phyloP scores from a whole-genome alignment of 1,139 yeast species.

The Kodamaea anthophila region DNA sequence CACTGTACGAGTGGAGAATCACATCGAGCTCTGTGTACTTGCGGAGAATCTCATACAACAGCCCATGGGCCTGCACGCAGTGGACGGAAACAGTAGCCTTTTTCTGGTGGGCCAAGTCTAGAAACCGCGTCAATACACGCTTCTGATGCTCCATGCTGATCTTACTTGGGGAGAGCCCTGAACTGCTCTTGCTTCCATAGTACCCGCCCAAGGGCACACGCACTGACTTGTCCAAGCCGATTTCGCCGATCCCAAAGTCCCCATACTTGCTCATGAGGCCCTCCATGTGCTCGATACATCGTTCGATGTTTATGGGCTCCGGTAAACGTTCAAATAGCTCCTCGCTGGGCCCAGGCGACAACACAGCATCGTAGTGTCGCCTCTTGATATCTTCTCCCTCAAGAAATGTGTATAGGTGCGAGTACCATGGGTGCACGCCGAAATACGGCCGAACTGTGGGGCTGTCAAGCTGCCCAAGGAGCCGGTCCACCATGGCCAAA shows the following conservation, averaged over 20 bases:
- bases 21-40: constrained; percentile 26
- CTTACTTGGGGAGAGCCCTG: constrained; percentile 6
- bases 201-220: constrained; percentile 60
- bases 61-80: constrained; percentile 74
- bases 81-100: constrained; percentile 65
- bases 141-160: constrained; percentile 47
- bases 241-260: constrained; percentile 64
- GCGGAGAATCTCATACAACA: constrained; percentile 41
- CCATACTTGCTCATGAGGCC: constrained; percentile 17
- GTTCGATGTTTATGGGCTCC: constrained; percentile 44
- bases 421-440: constrained; percentile 92
- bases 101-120: constrained; percentile 46
- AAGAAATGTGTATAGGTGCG: constrained; percentile 49
- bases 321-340: constrained; percentile 52
- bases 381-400: constrained; percentile 21
- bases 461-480: constrained; percentile 22
- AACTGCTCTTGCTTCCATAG: constrained; percentile 36
- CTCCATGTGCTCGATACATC: constrained; percentile 28
- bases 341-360: constrained; percentile 36
- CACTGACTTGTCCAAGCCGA: constrained; percentile 79
- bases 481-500: constrained; percentile 25
- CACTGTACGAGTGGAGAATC: constrained; percentile 82
- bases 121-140: constrained; percentile 42
- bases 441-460: constrained; percentile 49
- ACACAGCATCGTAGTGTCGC: constrained; percentile 51